Base-by-base conservation (phyloP, 2,329 filamentous ascomycete species). In the Aspergillus neoniger region DNA sequence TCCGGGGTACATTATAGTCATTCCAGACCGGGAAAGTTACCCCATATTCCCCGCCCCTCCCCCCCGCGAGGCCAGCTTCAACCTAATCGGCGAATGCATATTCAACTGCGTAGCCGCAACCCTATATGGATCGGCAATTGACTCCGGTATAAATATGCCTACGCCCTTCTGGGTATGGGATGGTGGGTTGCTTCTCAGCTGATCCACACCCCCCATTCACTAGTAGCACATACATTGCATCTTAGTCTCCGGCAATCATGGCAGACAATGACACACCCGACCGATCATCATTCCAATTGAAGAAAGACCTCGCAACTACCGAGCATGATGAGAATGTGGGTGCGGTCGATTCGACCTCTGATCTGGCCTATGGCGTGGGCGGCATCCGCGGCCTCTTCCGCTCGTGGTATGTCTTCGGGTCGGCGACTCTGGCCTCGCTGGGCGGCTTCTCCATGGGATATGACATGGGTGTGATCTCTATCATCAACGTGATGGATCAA, bases 401-500 rank as follows among this genome's bases (percentile, higher is more conserved):
- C 25, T 78, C 76, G 1, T 70, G 71, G 0, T 80, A 76, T 58
- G 76, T 81, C 44, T 72, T 78, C 7, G 76, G 76, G 12, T 77
- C 77, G 7, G 77, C 41, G 19, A 21, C 41, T 77, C 70, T 81
- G 7, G 79, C 79, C 0, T 77, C 73, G 8, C 67, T 81, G 36
- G 78, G 74, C 6, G 76, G 77, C 5, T 71, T 77, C 43, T 74
- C 76, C 1, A 79, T 79, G 63, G 77, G 76, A 15, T 79, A 77
- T 57, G 79, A 78, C 57, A 80, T 82, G 64, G 78, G 78, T 21
- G 77, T 81, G 32, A 77, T 79, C 52, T 76, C 70, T 5, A 71
- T 82, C 48, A 79, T 81, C 63, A 73, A 80, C 8, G 75, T 79
- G 12, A 81, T 82, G 77, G 68, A 72, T 0, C 77, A 81, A 53